These are phyloP conservation scores for Mycena maculata DNA, from an alignment of 768 basidiomycete genomes.

Conservation along the genomic window DNA sequence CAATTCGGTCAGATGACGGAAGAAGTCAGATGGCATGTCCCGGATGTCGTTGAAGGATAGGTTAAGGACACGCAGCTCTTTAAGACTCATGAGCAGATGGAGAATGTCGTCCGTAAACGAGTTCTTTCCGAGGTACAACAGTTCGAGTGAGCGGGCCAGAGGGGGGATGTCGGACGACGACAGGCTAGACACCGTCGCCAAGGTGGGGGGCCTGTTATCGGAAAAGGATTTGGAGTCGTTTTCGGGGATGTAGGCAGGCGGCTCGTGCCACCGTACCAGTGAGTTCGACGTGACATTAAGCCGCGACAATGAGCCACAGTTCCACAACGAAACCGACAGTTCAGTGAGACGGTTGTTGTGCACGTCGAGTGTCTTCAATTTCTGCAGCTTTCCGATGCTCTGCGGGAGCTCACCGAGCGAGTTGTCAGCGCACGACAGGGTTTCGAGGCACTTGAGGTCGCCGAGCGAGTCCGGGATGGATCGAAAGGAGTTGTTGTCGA, in stretches of 20 bases:
- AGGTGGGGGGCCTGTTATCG: constrained; percentile 31
- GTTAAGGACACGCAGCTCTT: constrained; percentile 85
- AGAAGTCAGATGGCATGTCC: constrained; percentile 83
- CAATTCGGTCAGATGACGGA: constrained; percentile 75
- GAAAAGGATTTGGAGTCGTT: constrained; percentile 30
- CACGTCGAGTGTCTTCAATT: constrained; percentile 81
- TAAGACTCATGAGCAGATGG: constrained; percentile 77
- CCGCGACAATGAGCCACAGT: constrained; percentile 74
- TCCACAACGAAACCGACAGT: constrained; percentile 84
- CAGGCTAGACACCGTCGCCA: constrained; percentile 38
- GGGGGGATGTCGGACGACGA: constrained; percentile 57
- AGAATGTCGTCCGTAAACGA: constrained; percentile 83
- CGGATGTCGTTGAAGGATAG: constrained; percentile 95
- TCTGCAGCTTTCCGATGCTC: constrained; percentile 80
- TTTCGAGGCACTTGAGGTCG: constrained; percentile 74
- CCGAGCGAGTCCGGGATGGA: constrained; percentile 87
- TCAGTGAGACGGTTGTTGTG: constrained; percentile 91
- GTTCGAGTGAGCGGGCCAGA: constrained; percentile 77
- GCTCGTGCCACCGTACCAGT: constrained; percentile 77
- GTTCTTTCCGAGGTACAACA: constrained; percentile 93
- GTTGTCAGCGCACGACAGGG: constrained; percentile 92
- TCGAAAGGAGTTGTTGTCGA: constrained; percentile 91
- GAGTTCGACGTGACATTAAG: constrained; percentile 94
- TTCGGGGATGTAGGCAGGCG: constrained; percentile 52
- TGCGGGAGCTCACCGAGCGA: constrained; percentile 80